A percentile compares a stretch with the other conserved stretches of the same genome.
phyloP scores from a whole-genome alignment of 2,329 filamentous ascomycete genomes.

The Claviceps pazoutovae region DNA sequence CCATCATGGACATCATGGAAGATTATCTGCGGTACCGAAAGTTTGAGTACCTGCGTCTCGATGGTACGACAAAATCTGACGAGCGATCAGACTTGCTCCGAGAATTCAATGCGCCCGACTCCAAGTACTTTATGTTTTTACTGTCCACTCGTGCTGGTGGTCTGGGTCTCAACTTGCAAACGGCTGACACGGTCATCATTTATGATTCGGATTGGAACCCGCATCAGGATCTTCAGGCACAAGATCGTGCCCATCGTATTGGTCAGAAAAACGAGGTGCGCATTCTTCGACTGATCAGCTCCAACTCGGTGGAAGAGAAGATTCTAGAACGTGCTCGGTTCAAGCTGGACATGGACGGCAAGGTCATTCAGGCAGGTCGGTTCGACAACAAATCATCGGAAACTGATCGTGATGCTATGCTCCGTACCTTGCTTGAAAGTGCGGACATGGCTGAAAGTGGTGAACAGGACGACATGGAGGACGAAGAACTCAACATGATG shows the following conservation, averaged over 20 bases:
- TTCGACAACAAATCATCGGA: constrained; percentile 99
- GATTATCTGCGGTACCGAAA: constrained; percentile 81
- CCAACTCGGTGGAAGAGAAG: constrained; percentile 96
- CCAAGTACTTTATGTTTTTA: constrained; percentile 93
- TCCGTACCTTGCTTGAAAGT: constrained; percentile 82
- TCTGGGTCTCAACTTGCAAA: constrained; percentile 92
- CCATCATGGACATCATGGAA: constrained; percentile 99
- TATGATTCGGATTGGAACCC: constrained; percentile 99
- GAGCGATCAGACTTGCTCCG: constrained; percentile 84
- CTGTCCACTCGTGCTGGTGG: constrained; percentile 98
- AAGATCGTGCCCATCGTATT: constrained; percentile 99
- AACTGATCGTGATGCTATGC: constrained; percentile 92
- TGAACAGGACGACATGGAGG: constrained; percentile 95
- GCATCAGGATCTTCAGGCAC: constrained; percentile 95
- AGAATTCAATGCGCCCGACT: constrained; percentile 78
- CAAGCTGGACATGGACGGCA: constrained; percentile 98
- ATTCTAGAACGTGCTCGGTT: constrained; percentile 92
- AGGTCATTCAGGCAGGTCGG: constrained; percentile 97
- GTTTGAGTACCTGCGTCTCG: constrained; percentile 77
- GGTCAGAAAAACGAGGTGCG: constrained; percentile 99
- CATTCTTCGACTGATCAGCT: constrained; percentile 88
- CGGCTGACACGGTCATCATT: constrained; percentile 97
- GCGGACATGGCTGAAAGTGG: constrained; percentile 53
- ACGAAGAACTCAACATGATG: constrained; percentile 91
- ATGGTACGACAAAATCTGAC: constrained; percentile 94